Evolutionary conservation across 495 filamentous ascomycete genomes (phyloP).

Genomic region (Talaromyces thailandensis): DNA sequence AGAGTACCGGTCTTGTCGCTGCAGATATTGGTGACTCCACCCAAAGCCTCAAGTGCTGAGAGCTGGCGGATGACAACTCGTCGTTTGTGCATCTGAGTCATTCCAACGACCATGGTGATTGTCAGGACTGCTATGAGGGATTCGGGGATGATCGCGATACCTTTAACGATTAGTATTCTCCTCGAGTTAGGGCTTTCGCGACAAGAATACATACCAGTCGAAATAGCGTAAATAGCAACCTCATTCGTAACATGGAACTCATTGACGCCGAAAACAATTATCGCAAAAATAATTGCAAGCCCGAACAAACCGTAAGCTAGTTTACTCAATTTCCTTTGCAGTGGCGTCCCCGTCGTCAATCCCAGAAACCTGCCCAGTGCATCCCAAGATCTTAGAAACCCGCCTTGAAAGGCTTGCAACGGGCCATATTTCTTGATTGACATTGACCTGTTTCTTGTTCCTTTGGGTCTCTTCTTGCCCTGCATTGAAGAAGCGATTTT

Average conservation of each 20-base stretch:
- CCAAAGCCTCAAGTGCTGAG: constrained; percentile 72
- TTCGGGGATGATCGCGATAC: constrained; percentile 66
- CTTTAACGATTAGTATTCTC: constrained; percentile 52
- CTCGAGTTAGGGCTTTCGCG: constrained; percentile 57
- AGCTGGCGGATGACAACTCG: constrained; percentile 76
- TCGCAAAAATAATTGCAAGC: constrained; percentile 63
- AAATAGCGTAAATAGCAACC: constrained; percentile 76
- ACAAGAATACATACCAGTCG: constrained; percentile 53
- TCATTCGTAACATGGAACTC: constrained; percentile 59
- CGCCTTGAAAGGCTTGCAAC: constrained; percentile 48
- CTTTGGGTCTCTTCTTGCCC: constrained; percentile 41
- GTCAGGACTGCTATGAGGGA: constrained; percentile 69
- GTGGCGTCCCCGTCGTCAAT: constrained; percentile 68
- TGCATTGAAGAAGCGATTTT: constrained; percentile 63
- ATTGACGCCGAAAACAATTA: constrained; percentile 75
- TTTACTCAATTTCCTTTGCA: constrained; percentile 73
- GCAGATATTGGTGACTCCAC: constrained; percentile 81
- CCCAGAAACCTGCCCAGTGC: constrained; percentile 59
- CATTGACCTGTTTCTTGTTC: constrained; percentile 52
- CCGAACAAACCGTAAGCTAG: constrained; percentile 68
- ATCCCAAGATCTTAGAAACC: constrained; percentile 50
- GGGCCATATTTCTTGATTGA: constrained; percentile 54
- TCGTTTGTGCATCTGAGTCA: constrained; percentile 63
- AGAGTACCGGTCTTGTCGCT: constrained; percentile 84
- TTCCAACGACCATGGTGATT: constrained; percentile 66